Evolutionary conservation across 139 green algal genomes (phyloP).

Genomic region (Chlorella sp.): DNA sequence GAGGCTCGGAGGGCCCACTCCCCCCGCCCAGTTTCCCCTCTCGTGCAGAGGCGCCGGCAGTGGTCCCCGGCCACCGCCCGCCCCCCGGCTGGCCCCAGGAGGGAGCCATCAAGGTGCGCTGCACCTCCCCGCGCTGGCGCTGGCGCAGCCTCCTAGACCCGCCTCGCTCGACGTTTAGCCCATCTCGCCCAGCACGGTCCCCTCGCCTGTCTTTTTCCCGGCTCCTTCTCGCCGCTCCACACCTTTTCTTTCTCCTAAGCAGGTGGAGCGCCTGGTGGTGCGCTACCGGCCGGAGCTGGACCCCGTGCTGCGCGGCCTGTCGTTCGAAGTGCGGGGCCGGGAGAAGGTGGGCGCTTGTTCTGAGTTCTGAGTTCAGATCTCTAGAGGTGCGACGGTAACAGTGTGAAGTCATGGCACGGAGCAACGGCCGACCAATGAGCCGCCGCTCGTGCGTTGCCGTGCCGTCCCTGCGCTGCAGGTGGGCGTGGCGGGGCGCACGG

Average conservation of each 20-base stretch:
- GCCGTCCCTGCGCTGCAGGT: constrained; percentile 11
- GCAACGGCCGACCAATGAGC: too few species aligned
- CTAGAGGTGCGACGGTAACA: too few species aligned
- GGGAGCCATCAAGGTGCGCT: too few species aligned
- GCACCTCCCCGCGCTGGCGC: too few species aligned
- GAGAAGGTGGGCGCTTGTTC: constrained; percentile 26
- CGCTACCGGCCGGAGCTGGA: constrained; percentile 85
- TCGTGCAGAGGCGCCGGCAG: constrained; percentile 44
- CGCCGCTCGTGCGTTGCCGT: neutral
- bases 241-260: too few species aligned
- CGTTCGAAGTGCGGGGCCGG: constrained; percentile 51
- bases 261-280: constrained; percentile 70
- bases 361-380: too few species aligned
- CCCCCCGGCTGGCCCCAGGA: constrained; percentile 54
- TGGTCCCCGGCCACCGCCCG: constrained; percentile 27
- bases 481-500: constrained; percentile 57
- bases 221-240: neutral
- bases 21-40: too few species aligned
- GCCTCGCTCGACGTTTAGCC: too few species aligned
- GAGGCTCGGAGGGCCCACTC: too few species aligned
- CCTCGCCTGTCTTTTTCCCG: neutral
- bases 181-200: too few species aligned
- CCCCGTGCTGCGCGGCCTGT: constrained; percentile 84
- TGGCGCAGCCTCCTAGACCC: too few species aligned
- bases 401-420: neutral